Evolutionary conservation across 2,329 filamentous ascomycete genomes (phyloP), one percentile per base, ranked within the genome.

Genomic region (Pseudogymnoascus sp.): DNA sequence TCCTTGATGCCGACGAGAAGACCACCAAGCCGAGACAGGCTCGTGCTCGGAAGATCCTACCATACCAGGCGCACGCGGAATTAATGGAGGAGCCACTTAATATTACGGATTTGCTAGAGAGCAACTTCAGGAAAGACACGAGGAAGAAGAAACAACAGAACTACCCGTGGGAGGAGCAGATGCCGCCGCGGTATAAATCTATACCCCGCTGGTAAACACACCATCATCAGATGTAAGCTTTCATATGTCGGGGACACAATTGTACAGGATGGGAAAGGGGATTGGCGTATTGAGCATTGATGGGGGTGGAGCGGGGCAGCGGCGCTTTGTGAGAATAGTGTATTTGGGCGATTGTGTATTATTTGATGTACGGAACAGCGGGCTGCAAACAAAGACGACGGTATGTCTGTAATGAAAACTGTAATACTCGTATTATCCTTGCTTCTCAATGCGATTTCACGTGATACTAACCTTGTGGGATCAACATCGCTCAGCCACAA

Each of bases 21-120:
- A 61, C 65, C 15, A 35, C 58, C 3, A 63, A 66, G 10, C 63
- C 65, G 1, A 69, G 67, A 44, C 66, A 65, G 10, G 60, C 58
- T 2, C 63, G 61, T 9, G 33, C 59, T 10, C 59, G 66, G 5
- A 66, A 66, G 36, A 64, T 70, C 5, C 51, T 68, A 12, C 68
- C 67, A 1, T 71, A 71, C 59, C 65, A 68, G 48, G 58, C 64
- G 21, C 62, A 68, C n/a, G 41, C 69, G 7, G 60, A 69, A 35
- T 44, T 70, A 10, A 64, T 69, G 25, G 66, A 69, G 58, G 67
- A 70, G 39, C 67, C 68, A 3, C 62, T 67, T 35, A 65, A 64
- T 7, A 64, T 69, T 8, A 63, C 63, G 4, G 65, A 66, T 9
- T 55, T 68, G 33, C 60, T 69, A 1, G 62, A 63, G 8, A 68